phyloP scores from a whole-genome alignment of 2,329 filamentous ascomycete genomes.

The Sclerotinia glacialis region DNA sequence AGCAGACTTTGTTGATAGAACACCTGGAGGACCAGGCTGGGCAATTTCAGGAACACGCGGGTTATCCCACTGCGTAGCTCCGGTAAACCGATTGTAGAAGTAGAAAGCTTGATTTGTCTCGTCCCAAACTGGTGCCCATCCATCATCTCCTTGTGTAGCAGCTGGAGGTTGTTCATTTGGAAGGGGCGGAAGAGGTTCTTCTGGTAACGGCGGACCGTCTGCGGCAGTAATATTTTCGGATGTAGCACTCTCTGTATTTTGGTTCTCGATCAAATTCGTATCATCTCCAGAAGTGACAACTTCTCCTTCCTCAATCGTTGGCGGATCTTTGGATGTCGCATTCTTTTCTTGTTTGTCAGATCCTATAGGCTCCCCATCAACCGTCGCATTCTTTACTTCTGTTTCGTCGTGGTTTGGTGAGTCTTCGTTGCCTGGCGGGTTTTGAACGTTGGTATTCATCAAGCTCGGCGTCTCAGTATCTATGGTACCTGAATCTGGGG shows the following conservation, averaged over 20 bases:
- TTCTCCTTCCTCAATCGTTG: conserved; percentile 18
- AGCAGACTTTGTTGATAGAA: conserved; percentile 36
- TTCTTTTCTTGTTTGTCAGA: not conserved
- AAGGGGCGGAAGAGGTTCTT: conserved; percentile 33
- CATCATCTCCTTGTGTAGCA: conserved; percentile 59
- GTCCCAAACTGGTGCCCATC: conserved; percentile 83
- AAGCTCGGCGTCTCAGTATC: conserved; percentile 11
- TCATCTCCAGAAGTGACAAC: conserved; percentile 21
- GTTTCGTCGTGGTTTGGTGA: conserved; percentile 6
- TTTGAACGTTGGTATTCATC: not conserved
- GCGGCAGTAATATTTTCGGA: conserved; percentile 18
- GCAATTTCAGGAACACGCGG: conserved; percentile 61
- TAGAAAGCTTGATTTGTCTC: conserved; percentile 66
- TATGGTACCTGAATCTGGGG: conserved; percentile 20
- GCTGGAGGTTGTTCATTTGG: conserved; percentile 47
- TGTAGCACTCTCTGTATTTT: conserved; percentile 22
- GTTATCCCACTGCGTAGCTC: conserved; percentile 79
- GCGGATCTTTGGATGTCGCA: not conserved
- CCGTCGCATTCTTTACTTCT: not conserved
- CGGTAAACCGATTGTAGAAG: conserved; percentile 80
- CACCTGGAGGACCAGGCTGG: conserved; percentile 29
- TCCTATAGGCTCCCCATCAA: not conserved
- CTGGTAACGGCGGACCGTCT: conserved; percentile 37
- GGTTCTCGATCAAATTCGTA: conserved; percentile 25
- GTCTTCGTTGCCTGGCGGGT: not conserved